Evolutionary conservation across 371 early-diverging fungal genomes (phyloP).

Genomic region (Actinomucor elegans): DNA sequence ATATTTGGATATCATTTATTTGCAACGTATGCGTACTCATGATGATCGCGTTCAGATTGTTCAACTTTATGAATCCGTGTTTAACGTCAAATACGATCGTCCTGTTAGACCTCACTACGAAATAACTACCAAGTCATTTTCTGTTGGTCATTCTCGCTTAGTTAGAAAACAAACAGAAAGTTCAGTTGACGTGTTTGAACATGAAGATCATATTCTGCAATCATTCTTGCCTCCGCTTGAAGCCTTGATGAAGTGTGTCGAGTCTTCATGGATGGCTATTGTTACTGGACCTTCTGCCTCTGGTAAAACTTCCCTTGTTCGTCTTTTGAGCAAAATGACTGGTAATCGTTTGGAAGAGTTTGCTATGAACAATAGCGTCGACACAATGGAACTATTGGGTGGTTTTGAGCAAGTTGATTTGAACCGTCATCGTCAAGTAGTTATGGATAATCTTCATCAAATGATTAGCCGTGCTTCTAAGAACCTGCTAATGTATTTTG

Average conservation of each 20-base stretch:
- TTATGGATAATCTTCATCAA: constrained; percentile 44
- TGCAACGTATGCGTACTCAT: constrained; percentile 86
- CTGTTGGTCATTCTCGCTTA: constrained; percentile 72
- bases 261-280: constrained; percentile 92
- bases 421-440: constrained; percentile 70
- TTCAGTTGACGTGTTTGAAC: constrained; percentile 30
- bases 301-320: constrained; percentile 90
- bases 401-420: constrained; percentile 96
- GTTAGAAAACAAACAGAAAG: constrained; percentile 34
- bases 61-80: constrained; percentile 66
- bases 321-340: constrained; percentile 76
- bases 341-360: constrained; percentile 88
- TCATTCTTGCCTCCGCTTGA: constrained; percentile 71
- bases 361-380: constrained; percentile 93
- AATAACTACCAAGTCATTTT: constrained; percentile 40
- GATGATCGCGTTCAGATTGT: constrained; percentile 75
- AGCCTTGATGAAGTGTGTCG: constrained; percentile 84
- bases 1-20: constrained; percentile 79
- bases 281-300: constrained; percentile 83
- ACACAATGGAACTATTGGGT: constrained; percentile 94
- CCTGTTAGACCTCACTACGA: constrained; percentile 44
- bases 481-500: constrained; percentile 27
- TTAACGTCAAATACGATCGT: constrained; percentile 50
- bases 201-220: constrained; percentile 63
- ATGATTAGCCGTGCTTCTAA: constrained; percentile 30